Base-by-base conservation (phyloP, 2,329 filamentous ascomycete genomes). In the Penicillium brasilianum region DNA sequence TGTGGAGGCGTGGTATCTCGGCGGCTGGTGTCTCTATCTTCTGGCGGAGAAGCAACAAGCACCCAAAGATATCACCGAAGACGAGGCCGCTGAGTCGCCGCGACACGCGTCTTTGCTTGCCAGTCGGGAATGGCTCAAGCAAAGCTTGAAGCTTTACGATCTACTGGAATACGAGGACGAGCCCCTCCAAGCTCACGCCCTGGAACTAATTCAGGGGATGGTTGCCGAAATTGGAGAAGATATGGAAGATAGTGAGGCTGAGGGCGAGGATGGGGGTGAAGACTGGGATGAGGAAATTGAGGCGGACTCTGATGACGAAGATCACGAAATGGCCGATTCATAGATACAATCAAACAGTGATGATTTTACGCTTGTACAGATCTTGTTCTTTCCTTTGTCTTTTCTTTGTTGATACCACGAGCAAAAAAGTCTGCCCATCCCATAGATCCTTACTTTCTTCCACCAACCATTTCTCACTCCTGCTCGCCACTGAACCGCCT, bases 1-100 rank as follows among this genome's bases (percentile, higher is more conserved):
- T 75, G 91, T 99, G 20, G 95, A 99, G 78, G 90, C 92, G 18
- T 97, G 93, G 93, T 99, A 99, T 79, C 84, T 99, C 5, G 95
- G 95, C 46, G 96, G 95, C 4, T 98, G 94, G 91, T 93, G 92
- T 69, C 84, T 96, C 67, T 92, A 92, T 74, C 85, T 97, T 60
- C 82, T 90, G 64, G 78, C 76, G 37, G 73, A 78, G 69, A 79
- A 82, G 72, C 73, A 76, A 64, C 72, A 82, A 43, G 75, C 71
- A 1, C 77, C 76, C 55, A 78, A 74, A 62, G 61, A 75, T 64
- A 64, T 70, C 48, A 71, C 72, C 53, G 70, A 67, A 41, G 58
- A 72, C 68, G 71, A 80, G 71, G 59, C 70, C 37, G 68, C 74
- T 4, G 81, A 81, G 41, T 82, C 86, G 50, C 81, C 82, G 51